These are phyloP conservation scores for Cryptosporidium sp. DNA, from an alignment of 169 alveolate species.

Conservation along the genomic window DNA sequence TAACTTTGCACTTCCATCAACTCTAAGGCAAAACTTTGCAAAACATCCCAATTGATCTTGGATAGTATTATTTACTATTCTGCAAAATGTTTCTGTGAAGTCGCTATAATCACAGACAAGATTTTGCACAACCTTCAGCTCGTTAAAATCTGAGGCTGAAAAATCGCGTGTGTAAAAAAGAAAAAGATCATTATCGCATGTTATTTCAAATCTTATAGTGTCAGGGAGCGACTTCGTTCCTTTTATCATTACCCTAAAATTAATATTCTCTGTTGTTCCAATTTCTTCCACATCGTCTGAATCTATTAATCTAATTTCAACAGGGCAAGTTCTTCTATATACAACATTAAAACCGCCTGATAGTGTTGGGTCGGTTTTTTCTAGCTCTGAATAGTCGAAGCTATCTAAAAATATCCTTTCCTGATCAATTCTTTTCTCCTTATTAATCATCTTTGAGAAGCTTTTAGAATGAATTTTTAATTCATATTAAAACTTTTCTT, in stretches of 20 bases:
- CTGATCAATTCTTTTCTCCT: constrained; percentile 6
- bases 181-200: constrained; percentile 70
- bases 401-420: constrained; percentile 28
- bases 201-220: constrained; percentile 39
- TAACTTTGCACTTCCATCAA: constrained; percentile 55
- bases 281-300: constrained; percentile 57
- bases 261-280: constrained; percentile 50
- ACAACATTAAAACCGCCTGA: constrained; percentile 33
- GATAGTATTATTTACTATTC: constrained; percentile 54
- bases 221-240: constrained; percentile 59
- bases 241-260: constrained; percentile 64
- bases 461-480: neutral
- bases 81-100: constrained; percentile 48
- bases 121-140: constrained; percentile 51
- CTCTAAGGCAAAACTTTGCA: constrained; percentile 33
- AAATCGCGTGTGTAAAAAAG: constrained; percentile 51
- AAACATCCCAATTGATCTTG: constrained; percentile 41
- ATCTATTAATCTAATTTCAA: constrained; percentile 61
- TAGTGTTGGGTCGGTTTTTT: constrained; percentile 55
- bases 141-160: constrained; percentile 5
- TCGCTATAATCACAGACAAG: constrained; percentile 31
- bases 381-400: constrained; percentile 49
- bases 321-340: constrained; percentile 51
- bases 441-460: neutral
- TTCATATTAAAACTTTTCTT: neutral